phyloP scores from a whole-genome alignment of 805 yeast genomes.

The Candida manassasensis region DNA sequence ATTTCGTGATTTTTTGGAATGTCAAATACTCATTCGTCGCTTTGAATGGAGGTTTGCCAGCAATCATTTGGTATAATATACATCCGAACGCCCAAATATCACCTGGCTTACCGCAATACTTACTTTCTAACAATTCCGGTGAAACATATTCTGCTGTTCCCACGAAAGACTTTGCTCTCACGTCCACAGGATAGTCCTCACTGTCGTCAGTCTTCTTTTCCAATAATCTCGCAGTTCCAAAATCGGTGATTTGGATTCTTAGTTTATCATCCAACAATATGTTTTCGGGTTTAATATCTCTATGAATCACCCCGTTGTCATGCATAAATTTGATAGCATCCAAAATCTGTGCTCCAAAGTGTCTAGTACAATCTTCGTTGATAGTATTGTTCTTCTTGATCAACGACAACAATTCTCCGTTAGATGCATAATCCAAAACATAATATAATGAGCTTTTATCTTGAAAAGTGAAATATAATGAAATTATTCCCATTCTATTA shows the following conservation, averaged over 20 bases:
- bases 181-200: slow-evolving; percentile 60
- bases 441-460: slow-evolving; percentile 70
- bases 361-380: slow-evolving; percentile 62
- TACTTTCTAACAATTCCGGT: slow-evolving; percentile 72
- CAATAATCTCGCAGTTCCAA: slow-evolving; percentile 75
- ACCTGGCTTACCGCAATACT: slow-evolving; percentile 58
- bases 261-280: slow-evolving; percentile 58
- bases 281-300: slow-evolving; percentile 84
- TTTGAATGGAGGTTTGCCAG: slow-evolving; percentile 73
- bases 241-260: slow-evolving; percentile 71
- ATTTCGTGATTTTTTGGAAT: slow-evolving; percentile 74
- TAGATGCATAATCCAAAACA: slow-evolving; percentile 73
- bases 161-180: slow-evolving; percentile 73
- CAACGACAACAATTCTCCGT: slow-evolving; percentile 68
- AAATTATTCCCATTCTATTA: slow-evolving; percentile 57
- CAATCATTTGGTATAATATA: slow-evolving; percentile 57
- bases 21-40: slow-evolving; percentile 79
- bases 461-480: slow-evolving; percentile 73
- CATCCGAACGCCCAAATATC: slow-evolving; percentile 64
- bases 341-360: slow-evolving; percentile 68
- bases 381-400: slow-evolving; percentile 67
- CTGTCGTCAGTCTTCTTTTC: slow-evolving; percentile 44
- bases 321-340: slow-evolving; percentile 74
- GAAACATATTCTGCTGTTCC: slow-evolving; percentile 85
- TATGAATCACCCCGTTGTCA: slow-evolving; percentile 67